Percentiles rank a stretch among this genome's conserved stretches.
Conservation (phyloP, 257 asterid genomes). For the Nicotiana otophora region DNA sequence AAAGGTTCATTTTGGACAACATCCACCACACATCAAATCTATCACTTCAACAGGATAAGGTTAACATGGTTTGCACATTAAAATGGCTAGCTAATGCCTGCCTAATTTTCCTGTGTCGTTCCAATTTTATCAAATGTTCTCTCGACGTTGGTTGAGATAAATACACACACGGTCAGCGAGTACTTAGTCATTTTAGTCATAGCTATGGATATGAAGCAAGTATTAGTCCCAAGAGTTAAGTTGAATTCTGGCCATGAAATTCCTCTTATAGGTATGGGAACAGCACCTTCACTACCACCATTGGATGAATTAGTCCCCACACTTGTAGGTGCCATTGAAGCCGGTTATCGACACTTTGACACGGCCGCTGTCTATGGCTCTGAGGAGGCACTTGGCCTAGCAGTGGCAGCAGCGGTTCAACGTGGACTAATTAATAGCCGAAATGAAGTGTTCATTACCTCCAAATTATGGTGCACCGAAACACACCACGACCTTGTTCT, state of each 20-base stretch:
- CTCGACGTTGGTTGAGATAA: too few relatives aligned
- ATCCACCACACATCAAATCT: not conserved
- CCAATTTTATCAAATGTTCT: too few relatives aligned
- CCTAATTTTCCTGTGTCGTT: too few relatives aligned
- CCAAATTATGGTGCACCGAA: conserved; percentile 32
- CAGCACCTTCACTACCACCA: conserved; percentile 24
- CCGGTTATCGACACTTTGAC: conserved; percentile 53
- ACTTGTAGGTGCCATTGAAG: conserved; percentile 28
- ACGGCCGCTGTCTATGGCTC: conserved; percentile 40
- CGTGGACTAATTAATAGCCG: conserved; percentile 34
- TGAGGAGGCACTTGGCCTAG: conserved; percentile 40
- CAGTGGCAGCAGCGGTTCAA: conserved; percentile 30
- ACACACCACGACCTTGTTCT: conserved; percentile 35
- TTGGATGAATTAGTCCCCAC: conserved; percentile 24
- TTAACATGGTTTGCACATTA: not conserved
- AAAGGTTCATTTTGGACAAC: not conserved
- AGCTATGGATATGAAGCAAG: not conserved
- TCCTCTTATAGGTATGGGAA: conserved; percentile 11
- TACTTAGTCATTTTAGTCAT: not conserved
- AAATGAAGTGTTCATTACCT: conserved; percentile 39
- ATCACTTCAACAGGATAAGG: not conserved
- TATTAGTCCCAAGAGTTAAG: not conserved
- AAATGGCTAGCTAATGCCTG: too few relatives aligned
- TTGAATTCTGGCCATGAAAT: conserved; percentile 5
- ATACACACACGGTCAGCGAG: not conserved